These are phyloP conservation scores for Pseudopyricularia cyperi DNA, from an alignment of 2,329 filamentous ascomycete species.

Conservation along the genomic window DNA sequence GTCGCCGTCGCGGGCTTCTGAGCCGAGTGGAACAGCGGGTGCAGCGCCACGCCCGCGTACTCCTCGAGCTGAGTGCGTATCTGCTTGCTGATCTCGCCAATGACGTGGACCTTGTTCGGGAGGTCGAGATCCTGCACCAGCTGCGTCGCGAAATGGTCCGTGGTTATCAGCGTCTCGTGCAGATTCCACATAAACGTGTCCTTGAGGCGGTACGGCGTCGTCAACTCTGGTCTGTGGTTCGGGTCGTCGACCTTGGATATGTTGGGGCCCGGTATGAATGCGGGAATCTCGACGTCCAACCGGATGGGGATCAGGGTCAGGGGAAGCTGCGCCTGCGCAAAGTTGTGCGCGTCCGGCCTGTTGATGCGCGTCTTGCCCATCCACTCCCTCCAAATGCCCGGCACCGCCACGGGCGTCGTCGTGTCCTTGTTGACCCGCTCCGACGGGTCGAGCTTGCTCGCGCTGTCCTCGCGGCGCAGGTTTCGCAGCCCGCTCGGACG, in stretches of 20 bases:
- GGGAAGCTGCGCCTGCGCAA: conserved; percentile 61
- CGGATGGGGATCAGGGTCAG: conserved; percentile 89
- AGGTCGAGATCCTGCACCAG: conserved; percentile 90
- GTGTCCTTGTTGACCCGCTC: conserved; percentile 81
- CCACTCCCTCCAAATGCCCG: conserved; percentile 92
- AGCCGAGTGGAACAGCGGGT: conserved; percentile 70
- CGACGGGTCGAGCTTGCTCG: conserved; percentile 47
- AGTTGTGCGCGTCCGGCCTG: conserved; percentile 46
- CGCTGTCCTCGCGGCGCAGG: conserved; percentile 61
- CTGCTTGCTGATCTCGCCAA: conserved; percentile 77
- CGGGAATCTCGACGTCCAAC: conserved; percentile 83
- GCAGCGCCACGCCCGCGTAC: conserved; percentile 85
- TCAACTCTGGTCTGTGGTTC: conserved; percentile 60
- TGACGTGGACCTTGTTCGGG: conserved; percentile 56
- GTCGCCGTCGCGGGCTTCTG: conserved; percentile 11
- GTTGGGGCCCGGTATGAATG: conserved; percentile 56
- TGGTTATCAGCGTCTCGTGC: conserved; percentile 85
- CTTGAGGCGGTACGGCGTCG: conserved; percentile 75
- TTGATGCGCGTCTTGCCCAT: conserved; percentile 58
- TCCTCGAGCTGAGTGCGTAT: conserved; percentile 93
- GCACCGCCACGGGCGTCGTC: conserved; percentile 62
- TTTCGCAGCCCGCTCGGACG: conserved; percentile 76
- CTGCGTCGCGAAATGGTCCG: conserved; percentile 84
- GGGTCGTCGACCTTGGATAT: conserved; percentile 55
- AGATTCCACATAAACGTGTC: conserved; percentile 98